These are phyloP conservation scores for Dendrostoma leiphaemia DNA, from an alignment of 2,329 filamentous ascomycete species.

Conservation along the genomic window DNA sequence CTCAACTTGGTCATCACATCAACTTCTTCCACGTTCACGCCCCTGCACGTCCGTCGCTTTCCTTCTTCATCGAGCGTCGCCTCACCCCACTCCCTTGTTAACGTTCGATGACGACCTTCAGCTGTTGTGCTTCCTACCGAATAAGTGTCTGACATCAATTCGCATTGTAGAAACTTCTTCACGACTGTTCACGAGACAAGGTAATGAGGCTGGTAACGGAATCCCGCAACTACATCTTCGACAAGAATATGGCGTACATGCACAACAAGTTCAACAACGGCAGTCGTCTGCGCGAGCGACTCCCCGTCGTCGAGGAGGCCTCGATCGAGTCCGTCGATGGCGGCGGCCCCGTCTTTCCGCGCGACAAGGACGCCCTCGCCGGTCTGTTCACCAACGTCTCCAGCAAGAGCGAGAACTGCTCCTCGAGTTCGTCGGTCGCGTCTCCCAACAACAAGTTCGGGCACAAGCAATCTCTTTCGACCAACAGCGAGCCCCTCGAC, in stretches of 20 bases:
- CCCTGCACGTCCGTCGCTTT: too few relatives aligned
- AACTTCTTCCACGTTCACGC: too few relatives aligned
- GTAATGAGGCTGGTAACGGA: not conserved
- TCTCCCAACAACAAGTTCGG: not conserved
- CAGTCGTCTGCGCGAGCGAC: not conserved
- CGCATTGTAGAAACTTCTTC: not conserved
- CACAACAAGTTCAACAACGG: not conserved
- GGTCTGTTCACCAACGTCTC: not conserved
- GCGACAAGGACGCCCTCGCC: not conserved
- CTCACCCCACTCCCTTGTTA: not conserved
- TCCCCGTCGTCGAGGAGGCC: not conserved
- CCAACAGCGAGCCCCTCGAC: not conserved
- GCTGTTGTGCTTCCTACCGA: too few relatives aligned
- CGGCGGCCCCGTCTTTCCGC: not conserved
- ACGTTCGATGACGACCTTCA: not conserved
- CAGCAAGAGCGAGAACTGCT: slow-evolving; percentile 7
- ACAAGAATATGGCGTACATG: not conserved
- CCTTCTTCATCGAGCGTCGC: too few relatives aligned
- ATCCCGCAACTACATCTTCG: not conserved
- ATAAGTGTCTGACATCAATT: not conserved
- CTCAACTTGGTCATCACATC: too few relatives aligned
- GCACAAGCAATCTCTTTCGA: not conserved
- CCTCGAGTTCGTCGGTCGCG: not conserved
- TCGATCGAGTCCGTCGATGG: slow-evolving; percentile 5
- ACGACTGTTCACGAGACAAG: not conserved